Percentiles rank a stretch among this genome's conserved stretches.
Evolutionary conservation across 495 filamentous ascomycete genomes (phyloP).

Genomic region (Articulospora tetracladia): DNA sequence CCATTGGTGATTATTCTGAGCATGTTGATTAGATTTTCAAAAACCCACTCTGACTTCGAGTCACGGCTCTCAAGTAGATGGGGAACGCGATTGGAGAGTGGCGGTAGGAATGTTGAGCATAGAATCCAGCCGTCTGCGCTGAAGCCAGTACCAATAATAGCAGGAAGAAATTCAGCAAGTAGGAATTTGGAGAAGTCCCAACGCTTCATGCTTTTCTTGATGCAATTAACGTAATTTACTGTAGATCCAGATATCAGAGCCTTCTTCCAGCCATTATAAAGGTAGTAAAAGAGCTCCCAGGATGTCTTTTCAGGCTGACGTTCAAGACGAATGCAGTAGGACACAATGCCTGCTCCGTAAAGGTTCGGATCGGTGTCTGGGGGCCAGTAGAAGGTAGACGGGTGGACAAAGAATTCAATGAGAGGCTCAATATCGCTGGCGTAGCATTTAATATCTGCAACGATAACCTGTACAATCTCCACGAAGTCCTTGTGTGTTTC

Average conservation of each 20-base stretch:
- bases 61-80: not conserved
- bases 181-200: constrained; percentile 38
- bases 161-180: constrained; percentile 17
- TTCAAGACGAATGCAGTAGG: constrained; percentile 42
- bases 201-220: constrained; percentile 37
- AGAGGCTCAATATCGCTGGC: constrained; percentile 38
- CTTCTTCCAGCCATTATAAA: constrained; percentile 47
- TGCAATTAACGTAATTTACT: constrained; percentile 32
- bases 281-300: constrained; percentile 44
- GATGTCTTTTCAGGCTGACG: constrained; percentile 37
- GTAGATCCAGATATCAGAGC: constrained; percentile 39
- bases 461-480: constrained; percentile 38
- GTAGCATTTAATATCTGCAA: constrained; percentile 43
- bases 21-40: constrained; percentile 10
- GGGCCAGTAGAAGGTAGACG: constrained; percentile 43
- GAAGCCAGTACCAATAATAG: constrained; percentile 14
- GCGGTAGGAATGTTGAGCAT: constrained; percentile 10
- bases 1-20: constrained; percentile 19
- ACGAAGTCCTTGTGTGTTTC: constrained; percentile 36
- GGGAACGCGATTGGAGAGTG: not conserved
- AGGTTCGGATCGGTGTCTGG: constrained; percentile 43
- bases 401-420: constrained; percentile 43
- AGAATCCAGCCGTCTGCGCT: constrained; percentile 7
- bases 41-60: not conserved
- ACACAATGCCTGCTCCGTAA: constrained; percentile 42